Evolutionary conservation across 1,284 basidiomycete genomes (phyloP).

Genomic region (Rhodotorula sp.): DNA sequence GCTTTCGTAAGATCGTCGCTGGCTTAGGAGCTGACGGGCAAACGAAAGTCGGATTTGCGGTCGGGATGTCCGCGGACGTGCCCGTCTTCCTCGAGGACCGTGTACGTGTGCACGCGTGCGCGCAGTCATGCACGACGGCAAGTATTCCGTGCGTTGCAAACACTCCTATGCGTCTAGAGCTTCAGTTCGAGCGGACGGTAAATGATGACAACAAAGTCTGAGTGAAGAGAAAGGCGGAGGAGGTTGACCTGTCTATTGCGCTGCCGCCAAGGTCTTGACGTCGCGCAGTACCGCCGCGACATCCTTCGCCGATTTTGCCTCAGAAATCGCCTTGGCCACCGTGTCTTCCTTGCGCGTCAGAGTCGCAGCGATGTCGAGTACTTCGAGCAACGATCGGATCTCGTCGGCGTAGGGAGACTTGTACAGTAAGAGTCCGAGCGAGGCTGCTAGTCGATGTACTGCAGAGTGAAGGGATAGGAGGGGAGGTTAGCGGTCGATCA

Average conservation of each 20-base stretch:
- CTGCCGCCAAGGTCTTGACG: constrained; percentile 9
- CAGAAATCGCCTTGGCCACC: constrained; percentile 1
- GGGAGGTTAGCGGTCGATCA: background rate
- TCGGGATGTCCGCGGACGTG: no score
- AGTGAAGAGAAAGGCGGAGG: no score
- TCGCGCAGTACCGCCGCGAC: constrained; percentile 10
- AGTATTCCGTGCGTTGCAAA: no score
- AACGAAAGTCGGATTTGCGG: no score
- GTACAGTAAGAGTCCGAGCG: constrained; percentile 43
- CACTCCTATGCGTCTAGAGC: no score
- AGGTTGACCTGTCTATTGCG: no score
- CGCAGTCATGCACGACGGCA: no score
- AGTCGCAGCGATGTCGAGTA: constrained; percentile 27
- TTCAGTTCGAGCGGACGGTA: no score
- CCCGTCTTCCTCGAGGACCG: no score
- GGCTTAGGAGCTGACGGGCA: no score
- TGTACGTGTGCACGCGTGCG: no score
- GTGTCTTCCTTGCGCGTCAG: constrained; percentile 17
- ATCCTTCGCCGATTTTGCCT: background rate
- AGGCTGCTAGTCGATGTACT: constrained; percentile 45
- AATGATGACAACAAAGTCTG: no score
- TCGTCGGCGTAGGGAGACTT: constrained; percentile 28
- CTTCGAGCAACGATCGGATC: constrained; percentile 28
- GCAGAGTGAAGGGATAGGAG: background rate
- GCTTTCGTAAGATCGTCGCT: background rate